Evolutionary conservation across 176 grass and related monocot genomes (phyloP).

Genomic region (Bromus sterilis): DNA sequence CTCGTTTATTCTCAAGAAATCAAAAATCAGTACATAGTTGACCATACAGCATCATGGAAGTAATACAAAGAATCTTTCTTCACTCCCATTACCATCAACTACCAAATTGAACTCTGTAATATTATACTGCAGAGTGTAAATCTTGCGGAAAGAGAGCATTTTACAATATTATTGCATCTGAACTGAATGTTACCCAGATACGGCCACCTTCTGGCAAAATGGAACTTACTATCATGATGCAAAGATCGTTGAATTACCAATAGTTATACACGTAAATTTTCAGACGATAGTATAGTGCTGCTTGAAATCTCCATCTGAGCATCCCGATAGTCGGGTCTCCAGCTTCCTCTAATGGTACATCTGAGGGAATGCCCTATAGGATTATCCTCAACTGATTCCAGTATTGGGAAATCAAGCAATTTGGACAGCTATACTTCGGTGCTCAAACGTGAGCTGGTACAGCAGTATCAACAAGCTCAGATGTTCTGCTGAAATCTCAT

Average conservation of each 20-base stretch:
- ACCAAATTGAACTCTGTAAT: neutral
- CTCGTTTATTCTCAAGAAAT: neutral
- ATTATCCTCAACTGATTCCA: neutral
- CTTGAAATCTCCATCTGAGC: neutral
- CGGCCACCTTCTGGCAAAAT: neutral
- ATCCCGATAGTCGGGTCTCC: neutral
- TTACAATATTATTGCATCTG: neutral
- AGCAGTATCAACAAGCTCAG: neutral
- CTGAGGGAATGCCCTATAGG: neutral
- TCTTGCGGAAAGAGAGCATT: neutral
- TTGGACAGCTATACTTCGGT: neutral
- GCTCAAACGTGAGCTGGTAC: neutral
- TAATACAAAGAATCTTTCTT: neutral
- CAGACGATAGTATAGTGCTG: neutral
- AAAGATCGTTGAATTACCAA: neutral
- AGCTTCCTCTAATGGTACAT: neutral
- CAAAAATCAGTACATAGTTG: neutral
- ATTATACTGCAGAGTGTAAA: neutral
- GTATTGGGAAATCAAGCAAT: neutral
- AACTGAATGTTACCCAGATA: neutral
- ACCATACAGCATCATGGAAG: neutral
- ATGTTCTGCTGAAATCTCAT: neutral
- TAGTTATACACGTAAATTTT: neutral
- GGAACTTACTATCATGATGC: neutral
- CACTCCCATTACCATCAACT: neutral